A percentile compares a stretch with the other conserved stretches of the same genome.
phyloP scores from a whole-genome alignment of 257 asterid genomes.

The Knoxia roxburghii region DNA sequence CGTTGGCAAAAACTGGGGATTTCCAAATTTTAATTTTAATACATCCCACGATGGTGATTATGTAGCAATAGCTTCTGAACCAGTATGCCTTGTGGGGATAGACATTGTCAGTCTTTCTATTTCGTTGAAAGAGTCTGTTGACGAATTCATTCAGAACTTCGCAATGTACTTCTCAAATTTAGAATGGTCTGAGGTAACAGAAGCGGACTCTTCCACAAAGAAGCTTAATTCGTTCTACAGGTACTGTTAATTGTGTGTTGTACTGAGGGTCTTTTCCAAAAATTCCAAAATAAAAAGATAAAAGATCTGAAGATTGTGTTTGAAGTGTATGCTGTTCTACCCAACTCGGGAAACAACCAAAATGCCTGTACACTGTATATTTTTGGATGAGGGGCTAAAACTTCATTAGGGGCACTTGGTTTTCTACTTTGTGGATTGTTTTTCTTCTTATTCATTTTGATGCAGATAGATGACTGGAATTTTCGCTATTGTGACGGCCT shows the following conservation, averaged over 20 bases:
- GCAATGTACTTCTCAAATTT: conserved; percentile 56
- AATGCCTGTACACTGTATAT: not conserved
- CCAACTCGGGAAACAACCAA: not conserved
- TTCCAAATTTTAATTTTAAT: conserved; percentile 77
- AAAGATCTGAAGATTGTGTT: not conserved
- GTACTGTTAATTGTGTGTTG: conserved; percentile 23
- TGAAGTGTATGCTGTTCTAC: conserved; percentile 4
- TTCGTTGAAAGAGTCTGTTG: conserved; percentile 63
- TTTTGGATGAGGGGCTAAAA: not conserved
- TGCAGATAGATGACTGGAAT: not conserved
- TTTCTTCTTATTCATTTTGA: not conserved
- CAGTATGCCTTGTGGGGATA: conserved; percentile 80
- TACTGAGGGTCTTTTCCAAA: not conserved
- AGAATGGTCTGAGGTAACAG: conserved; percentile 60
- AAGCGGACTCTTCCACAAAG: conserved; percentile 47
- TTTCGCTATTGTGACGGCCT: not conserved
- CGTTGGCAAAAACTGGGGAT: conserved; percentile 27
- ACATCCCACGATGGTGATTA: conserved; percentile 91
- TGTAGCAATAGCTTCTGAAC: conserved; percentile 94
- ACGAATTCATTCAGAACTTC: conserved; percentile 51
- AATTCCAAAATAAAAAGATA: not conserved
- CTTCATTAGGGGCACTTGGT: not conserved
- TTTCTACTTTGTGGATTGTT: not conserved
- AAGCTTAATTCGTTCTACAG: conserved; percentile 61
- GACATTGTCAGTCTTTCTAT: conserved; percentile 57